Conservation (phyloP, 2,329 filamentous ascomycete genomes). For the Penicillium sp. region DNA sequence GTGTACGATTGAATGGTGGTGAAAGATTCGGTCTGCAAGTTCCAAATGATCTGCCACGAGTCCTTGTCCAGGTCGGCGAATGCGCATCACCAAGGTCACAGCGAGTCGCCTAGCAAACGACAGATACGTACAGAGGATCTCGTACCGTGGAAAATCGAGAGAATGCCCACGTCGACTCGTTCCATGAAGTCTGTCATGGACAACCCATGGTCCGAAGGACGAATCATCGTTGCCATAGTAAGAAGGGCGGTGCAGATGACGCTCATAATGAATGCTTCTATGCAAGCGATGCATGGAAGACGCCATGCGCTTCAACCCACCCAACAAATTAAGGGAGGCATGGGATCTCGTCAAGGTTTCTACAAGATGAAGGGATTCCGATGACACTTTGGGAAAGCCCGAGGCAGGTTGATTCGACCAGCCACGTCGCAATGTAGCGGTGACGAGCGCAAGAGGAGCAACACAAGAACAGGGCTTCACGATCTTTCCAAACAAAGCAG, state of each 20-base stretch:
- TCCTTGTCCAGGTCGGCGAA: constrained; percentile 4
- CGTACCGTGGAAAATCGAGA: background rate
- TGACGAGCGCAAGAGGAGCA: constrained; percentile 13
- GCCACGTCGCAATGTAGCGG: constrained; percentile 19
- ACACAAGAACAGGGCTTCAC: background rate
- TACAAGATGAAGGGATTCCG: background rate
- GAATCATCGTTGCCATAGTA: constrained; percentile 4
- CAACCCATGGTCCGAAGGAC: background rate
- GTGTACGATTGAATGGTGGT: constrained; percentile 5
- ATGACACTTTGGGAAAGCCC: constrained; percentile 10
- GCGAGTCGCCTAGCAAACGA: constrained; percentile 8
- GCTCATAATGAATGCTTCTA: constrained; percentile 24
- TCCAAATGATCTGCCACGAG: constrained; percentile 17
- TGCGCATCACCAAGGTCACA: constrained; percentile 4
- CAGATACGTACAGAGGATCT: background rate
- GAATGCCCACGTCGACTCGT: background rate
- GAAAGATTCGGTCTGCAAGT: constrained; percentile 7
- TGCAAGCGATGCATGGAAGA: constrained; percentile 31
- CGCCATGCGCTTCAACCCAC: constrained; percentile 12
- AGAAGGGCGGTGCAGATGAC: constrained; percentile 13
- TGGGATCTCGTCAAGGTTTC: background rate
- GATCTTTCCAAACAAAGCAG: constrained; percentile 12
- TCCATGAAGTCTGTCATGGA: background rate
- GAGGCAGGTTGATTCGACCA: constrained; percentile 11
- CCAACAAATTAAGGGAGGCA: background rate